A percentile compares a stretch with the other conserved stretches of the same genome.
phyloP scores from a whole-genome alignment of 176 grass and related monocot species.

The Lolium multiflorum region DNA sequence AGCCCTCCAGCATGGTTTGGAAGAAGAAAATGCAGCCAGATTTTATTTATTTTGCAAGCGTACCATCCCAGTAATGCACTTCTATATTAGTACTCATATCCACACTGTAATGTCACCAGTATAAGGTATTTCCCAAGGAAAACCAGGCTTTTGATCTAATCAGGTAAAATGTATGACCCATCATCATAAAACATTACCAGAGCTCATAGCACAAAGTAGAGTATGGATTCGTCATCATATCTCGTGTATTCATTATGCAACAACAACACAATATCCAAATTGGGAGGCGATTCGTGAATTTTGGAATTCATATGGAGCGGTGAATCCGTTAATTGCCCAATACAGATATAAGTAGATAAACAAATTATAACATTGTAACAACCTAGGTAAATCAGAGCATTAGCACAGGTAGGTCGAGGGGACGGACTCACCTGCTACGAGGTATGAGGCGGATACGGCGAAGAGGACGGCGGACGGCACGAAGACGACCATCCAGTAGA shows the following conservation, averaged over 20 bases:
- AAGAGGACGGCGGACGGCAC: conserved; percentile 73
- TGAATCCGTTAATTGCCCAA: neutral
- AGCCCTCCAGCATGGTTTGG: too few relatives aligned
- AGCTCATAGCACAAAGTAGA: neutral
- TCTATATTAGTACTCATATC: neutral
- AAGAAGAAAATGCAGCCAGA: too few relatives aligned
- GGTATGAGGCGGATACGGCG: conserved; percentile 64
- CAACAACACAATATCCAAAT: neutral
- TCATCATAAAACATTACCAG: conserved; percentile 13
- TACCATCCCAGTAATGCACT: too few relatives aligned
- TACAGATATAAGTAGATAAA: neutral
- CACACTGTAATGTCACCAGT: neutral
- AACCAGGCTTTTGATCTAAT: neutral
- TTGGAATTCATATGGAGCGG: neutral
- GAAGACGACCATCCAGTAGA: conserved; percentile 97
- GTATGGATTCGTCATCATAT: neutral
- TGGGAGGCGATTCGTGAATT: neutral
- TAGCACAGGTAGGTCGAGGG: neutral
- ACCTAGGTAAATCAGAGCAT: conserved; percentile 9
- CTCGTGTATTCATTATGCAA: neutral
- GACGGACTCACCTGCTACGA: conserved; percentile 69
- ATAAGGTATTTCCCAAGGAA: neutral
- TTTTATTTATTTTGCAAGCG: too few relatives aligned
- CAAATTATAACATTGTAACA: neutral
- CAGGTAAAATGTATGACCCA: neutral